Evolutionary conservation across 441 rosid genomes (phyloP).

Genomic region (Syzygium syzygioides): DNA sequence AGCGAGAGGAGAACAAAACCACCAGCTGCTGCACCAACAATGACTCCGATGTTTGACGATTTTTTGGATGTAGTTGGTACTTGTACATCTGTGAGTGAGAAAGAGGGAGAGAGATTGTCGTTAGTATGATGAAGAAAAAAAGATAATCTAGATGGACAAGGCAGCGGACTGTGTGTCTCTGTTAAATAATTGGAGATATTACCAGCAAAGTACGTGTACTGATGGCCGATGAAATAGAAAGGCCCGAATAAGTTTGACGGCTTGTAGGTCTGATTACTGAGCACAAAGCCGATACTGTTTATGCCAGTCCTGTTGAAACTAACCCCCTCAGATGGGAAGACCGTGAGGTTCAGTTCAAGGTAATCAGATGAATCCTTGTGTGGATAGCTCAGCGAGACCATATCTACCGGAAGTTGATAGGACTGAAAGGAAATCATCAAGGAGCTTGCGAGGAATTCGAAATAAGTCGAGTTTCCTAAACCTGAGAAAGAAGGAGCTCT

Average conservation of each 20-base stretch:
- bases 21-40: constrained; percentile 52
- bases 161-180: neutral
- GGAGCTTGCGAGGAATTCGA: constrained; percentile 12
- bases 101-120: neutral
- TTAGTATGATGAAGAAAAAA: neutral
- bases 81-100: neutral
- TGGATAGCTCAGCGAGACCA: constrained; percentile 47
- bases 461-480: constrained; percentile 26
- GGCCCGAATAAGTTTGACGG: constrained; percentile 58
- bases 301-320: constrained; percentile 28
- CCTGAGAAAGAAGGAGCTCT: constrained; percentile 61
- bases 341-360: constrained; percentile 28
- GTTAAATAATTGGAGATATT: constrained; percentile 1
- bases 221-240: constrained; percentile 23
- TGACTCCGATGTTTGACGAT: constrained; percentile 30
- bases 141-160: neutral
- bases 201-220: constrained; percentile 31
- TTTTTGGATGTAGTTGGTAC: constrained; percentile 16
- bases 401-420: constrained; percentile 44
- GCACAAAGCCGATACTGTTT: constrained; percentile 23
- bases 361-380: constrained; percentile 24
- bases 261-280: constrained; percentile 48
- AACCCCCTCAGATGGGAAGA: constrained; percentile 44
- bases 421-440: constrained; percentile 11
- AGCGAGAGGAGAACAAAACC: constrained; percentile 41